Evolutionary conservation across 2,329 filamentous ascomycete species (phyloP).

Genomic region (Xylaria sp.): DNA sequence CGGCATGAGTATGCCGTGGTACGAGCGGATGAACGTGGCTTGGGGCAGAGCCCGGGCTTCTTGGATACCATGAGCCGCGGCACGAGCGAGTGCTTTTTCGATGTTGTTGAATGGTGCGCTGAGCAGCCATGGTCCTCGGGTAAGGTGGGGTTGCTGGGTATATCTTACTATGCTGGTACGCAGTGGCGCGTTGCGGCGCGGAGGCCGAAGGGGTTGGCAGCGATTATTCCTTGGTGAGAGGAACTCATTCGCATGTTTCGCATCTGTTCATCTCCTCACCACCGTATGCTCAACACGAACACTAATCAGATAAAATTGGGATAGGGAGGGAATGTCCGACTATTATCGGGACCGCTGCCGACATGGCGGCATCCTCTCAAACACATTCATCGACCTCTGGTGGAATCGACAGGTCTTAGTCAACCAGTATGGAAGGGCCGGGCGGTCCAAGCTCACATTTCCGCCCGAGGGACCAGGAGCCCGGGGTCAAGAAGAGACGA

Average conservation of each 20-base stretch:
- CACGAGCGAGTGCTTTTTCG: conserved; percentile 60
- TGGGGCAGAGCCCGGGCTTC: conserved; percentile 58
- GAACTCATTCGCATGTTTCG: background rate
- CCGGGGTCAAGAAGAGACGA: conserved; percentile 53
- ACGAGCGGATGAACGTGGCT: conserved; percentile 61
- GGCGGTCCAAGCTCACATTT: background rate
- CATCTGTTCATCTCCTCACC: background rate
- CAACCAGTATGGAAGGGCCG: conserved; percentile 69
- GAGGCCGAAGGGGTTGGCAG: conserved; percentile 56
- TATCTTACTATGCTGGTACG: conserved; percentile 59
- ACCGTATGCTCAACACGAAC: background rate
- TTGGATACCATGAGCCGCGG: conserved; percentile 61
- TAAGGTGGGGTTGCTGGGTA: conserved; percentile 60
- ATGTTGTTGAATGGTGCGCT: conserved; percentile 61
- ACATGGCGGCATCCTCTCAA: conserved; percentile 70
- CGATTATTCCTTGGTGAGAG: conserved; percentile 57
- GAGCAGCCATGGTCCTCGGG: conserved; percentile 59
- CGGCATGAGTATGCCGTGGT: conserved; percentile 64
- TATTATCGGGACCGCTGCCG: conserved; percentile 67
- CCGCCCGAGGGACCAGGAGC: background rate
- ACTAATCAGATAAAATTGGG: background rate
- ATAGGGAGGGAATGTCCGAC: conserved; percentile 64
- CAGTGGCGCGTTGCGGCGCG: conserved; percentile 62
- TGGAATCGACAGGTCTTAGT: conserved; percentile 73
- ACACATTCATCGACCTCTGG: conserved; percentile 70